These are phyloP conservation scores for Eucalyptus regnans DNA, from an alignment of 345 rosid genomes.

Conservation along the genomic window DNA sequence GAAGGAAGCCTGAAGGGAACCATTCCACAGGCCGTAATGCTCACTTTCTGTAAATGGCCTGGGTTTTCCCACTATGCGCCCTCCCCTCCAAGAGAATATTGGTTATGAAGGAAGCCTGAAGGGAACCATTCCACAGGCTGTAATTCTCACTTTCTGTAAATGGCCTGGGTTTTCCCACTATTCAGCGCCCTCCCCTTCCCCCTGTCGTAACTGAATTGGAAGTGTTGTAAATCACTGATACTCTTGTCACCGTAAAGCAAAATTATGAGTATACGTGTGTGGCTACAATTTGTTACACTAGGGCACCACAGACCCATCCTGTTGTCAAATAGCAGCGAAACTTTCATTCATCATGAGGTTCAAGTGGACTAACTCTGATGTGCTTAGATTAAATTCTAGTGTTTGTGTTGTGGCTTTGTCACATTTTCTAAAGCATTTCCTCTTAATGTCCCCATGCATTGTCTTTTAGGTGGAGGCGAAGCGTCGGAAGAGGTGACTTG, in stretches of 20 bases:
- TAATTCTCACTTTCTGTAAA: neutral
- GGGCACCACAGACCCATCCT: neutral
- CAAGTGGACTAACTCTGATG: neutral
- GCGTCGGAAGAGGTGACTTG: slow-evolving; percentile 50
- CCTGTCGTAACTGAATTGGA: neutral
- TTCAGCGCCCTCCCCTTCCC: neutral
- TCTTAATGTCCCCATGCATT: neutral
- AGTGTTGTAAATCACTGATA: neutral
- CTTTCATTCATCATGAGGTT: neutral
- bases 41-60: neutral
- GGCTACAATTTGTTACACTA: neutral
- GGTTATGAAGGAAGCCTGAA: neutral
- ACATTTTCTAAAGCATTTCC: neutral
- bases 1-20: neutral
- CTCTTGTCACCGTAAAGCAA: neutral
- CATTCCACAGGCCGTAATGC: neutral
- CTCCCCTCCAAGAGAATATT: neutral
- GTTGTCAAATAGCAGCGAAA: neutral
- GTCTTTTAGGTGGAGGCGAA: slow-evolving; percentile 48
- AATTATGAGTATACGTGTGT: neutral
- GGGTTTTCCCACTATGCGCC: neutral
- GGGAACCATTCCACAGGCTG: neutral
- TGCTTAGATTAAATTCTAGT: neutral
- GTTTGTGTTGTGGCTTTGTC: neutral
- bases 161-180: neutral